Evolutionary conservation across 169 alveolate species (phyloP).

Genomic region (Toxoplasma gondii): DNA sequence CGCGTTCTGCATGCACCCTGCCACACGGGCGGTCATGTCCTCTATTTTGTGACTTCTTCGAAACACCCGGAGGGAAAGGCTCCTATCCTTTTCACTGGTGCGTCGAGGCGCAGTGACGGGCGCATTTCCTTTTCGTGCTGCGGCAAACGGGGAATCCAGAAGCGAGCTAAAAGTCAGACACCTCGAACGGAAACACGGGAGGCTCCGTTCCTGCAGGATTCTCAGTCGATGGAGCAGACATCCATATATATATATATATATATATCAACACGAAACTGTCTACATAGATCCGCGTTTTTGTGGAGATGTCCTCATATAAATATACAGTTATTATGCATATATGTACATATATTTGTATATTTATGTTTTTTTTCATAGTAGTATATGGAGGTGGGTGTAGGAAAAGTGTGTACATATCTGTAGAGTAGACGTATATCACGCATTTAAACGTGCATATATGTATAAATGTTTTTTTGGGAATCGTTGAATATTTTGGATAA

Average conservation of each 20-base stretch:
- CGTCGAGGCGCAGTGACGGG: no score
- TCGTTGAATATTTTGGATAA: no score
- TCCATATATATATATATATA: background rate
- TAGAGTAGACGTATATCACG: no score
- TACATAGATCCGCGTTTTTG: background rate
- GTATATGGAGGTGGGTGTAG: no score
- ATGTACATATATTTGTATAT: background rate
- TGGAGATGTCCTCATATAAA: conserved; percentile 64
- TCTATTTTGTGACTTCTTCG: conserved; percentile 82
- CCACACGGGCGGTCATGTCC: conserved; percentile 95
- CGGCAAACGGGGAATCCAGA: no score
- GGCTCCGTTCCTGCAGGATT: no score
- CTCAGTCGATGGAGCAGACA: no score
- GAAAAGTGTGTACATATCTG: no score
- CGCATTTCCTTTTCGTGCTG: background rate
- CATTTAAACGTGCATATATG: background rate
- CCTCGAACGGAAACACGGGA: no score
- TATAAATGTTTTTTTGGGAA: no score
- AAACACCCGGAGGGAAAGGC: background rate
- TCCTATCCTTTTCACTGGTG: conserved; percentile 66
- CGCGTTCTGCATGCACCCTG: conserved; percentile 91
- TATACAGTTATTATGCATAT: no score
- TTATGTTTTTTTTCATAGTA: background rate
- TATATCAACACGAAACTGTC: background rate
- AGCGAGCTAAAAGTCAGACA: no score